These are phyloP conservation scores for Dictyostelium capitatum DNA, from an alignment of 78 protist genomes.

Conservation along the genomic window DNA sequence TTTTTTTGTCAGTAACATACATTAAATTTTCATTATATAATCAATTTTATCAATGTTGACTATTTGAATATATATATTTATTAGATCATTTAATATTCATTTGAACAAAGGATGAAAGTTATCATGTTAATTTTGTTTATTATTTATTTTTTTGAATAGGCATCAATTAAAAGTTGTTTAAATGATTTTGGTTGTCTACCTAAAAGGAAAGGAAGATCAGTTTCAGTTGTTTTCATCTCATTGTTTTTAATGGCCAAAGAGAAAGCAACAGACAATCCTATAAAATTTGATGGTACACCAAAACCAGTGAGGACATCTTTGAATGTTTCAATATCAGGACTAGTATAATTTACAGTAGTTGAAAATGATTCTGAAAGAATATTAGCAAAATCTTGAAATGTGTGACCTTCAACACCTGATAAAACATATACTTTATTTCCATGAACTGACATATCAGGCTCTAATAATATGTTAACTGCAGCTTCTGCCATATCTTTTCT, in stretches of 20 bases:
- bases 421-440: neutral
- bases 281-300: neutral
- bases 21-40: too few species aligned
- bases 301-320: too few species aligned
- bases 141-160: neutral
- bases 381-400: neutral
- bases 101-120: too few species aligned
- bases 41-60: too few species aligned
- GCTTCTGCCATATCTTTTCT: conserved; percentile 33
- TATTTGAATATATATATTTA: too few species aligned
- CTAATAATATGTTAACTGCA: neutral
- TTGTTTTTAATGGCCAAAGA: conserved; percentile 22
- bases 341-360: neutral
- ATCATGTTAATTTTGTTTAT: too few species aligned
- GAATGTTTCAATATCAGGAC: conserved; percentile 18
- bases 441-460: too few species aligned
- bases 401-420: neutral
- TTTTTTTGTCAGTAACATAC: too few species aligned
- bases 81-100: too few species aligned
- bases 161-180: neutral
- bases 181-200: conserved; percentile 1
- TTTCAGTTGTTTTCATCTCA: neutral
- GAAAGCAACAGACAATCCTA: conserved; percentile 3
- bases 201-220: neutral
- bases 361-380: conserved; percentile 3